Conservation (phyloP, 805 yeast species). For the Hanseniaspora mollemarum region DNA sequence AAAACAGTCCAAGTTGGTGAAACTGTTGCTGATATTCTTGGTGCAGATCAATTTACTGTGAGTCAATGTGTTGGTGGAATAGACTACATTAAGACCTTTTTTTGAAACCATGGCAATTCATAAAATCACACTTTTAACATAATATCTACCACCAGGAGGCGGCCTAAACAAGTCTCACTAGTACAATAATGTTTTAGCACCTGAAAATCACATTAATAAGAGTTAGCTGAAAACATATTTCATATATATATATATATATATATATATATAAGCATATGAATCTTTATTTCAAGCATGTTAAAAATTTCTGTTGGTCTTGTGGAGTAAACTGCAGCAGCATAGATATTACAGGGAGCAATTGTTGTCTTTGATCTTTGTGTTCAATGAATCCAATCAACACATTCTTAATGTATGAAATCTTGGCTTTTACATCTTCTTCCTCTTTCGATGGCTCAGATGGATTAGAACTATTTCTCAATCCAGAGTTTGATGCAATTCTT, state of each 20-base stretch:
- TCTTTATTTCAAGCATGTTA: constrained; percentile 36
- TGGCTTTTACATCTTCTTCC: constrained; percentile 26
- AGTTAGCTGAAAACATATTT: too few species aligned
- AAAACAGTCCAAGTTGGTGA: constrained; percentile 61
- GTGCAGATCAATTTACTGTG: constrained; percentile 56
- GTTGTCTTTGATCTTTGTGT: constrained; percentile 81
- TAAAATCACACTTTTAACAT: neutral
- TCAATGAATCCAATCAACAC: constrained; percentile 85
- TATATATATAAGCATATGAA: neutral
- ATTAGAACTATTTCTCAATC: neutral
- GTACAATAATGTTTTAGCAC: too few species aligned
- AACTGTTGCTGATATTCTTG: constrained; percentile 45
- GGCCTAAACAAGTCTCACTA: too few species aligned
- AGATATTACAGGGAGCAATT: constrained; percentile 73
- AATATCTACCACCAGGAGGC: neutral
- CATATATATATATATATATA: neutral
- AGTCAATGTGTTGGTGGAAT: constrained; percentile 65
- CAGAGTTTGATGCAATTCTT: neutral
- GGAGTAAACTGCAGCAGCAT: constrained; percentile 57
- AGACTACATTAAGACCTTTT: constrained; percentile 39
- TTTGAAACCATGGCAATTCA: neutral
- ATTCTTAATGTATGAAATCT: constrained; percentile 71
- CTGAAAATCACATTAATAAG: too few species aligned
- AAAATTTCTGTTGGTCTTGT: constrained; percentile 63
- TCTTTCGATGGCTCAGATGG: constrained; percentile 21